Percentiles rank a stretch among this genome's conserved stretches.
Conservation (phyloP, 805 yeast genomes). For the Zygotorulaspora chibaensis region DNA sequence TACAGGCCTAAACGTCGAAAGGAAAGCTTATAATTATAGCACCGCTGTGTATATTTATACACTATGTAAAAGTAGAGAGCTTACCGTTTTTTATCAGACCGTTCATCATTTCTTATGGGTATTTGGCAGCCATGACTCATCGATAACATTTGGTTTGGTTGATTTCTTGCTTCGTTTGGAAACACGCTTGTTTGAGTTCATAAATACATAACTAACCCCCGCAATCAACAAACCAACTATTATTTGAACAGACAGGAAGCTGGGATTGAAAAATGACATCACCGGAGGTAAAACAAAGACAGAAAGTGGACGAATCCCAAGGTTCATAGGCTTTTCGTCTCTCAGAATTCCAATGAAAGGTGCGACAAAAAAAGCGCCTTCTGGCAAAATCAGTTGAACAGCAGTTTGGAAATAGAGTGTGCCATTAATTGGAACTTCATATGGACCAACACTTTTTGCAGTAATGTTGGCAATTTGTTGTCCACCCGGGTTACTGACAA, state of each 20-base stretch:
- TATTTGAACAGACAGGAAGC: slow-evolving; percentile 58
- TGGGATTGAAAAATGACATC: slow-evolving; percentile 68
- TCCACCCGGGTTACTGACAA: slow-evolving; percentile 52
- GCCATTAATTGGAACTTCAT: slow-evolving; percentile 48
- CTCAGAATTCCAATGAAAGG: slow-evolving; percentile 56
- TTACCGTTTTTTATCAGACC: slow-evolving; percentile 15
- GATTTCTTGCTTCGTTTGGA: slow-evolving; percentile 8
- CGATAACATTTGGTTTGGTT: slow-evolving; percentile 22
- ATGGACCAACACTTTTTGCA: slow-evolving; percentile 58
- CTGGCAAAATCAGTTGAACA: slow-evolving; percentile 53
- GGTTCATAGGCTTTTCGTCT: slow-evolving; percentile 46
- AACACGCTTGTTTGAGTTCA: slow-evolving; percentile 3
- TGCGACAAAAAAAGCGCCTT: slow-evolving; percentile 52
- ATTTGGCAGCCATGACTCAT: slow-evolving; percentile 57
- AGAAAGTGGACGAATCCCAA: slow-evolving; percentile 56
- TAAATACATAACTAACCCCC: slow-evolving; percentile 43
- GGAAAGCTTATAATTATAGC: background rate
- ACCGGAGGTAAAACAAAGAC: slow-evolving; percentile 58
- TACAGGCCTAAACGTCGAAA: slow-evolving; percentile 39
- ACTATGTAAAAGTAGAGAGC: background rate
- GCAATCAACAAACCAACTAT: slow-evolving; percentile 48
- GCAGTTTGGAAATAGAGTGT: slow-evolving; percentile 51
- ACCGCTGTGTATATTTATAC: background rate
- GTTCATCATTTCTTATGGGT: slow-evolving; percentile 43
- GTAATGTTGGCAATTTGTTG: slow-evolving; percentile 57